Evolutionary conservation across 1,139 yeast genomes (phyloP), one percentile per base, ranked within the genome.

Genomic region (Eremothecium cymbalariae): DNA sequence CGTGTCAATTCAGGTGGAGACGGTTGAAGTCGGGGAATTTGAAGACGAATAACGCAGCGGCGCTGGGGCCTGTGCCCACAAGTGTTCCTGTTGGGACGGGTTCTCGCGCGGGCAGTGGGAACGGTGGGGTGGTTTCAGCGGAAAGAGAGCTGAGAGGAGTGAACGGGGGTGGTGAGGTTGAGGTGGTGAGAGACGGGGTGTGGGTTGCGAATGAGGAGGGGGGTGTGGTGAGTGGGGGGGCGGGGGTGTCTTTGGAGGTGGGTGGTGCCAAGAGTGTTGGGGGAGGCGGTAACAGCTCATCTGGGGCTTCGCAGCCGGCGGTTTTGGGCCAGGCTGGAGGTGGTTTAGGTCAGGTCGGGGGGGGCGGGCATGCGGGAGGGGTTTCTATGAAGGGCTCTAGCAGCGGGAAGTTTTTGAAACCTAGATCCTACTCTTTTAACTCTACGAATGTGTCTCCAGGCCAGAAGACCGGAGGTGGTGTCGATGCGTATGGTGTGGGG

Each of bases 1-100:
- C 86, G 3, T 79, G 86, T 46, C 88, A 79, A 57, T 79, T 79
- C 49, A 67, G 88, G 50, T 79, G 88, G 88, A 68, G 88, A 57
- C 59, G 88, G 40, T 62, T 77, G 40, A 73, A 74, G 55, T 68
- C 74, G 8, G 83, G 83, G 1, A 73, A 74, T 45, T 60, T 76
- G 47, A 77, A 76, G 57, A 74, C 77, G 4, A 69, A 69, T 43
- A 63, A 68, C 32, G 67, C 65, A 3, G 58, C 63, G 7, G 40
- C 41, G 12, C 32, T 27, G 6, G 36, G 23, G 13, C 32, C 31
- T 7, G 28, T 18, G 8, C 15, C 8, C 25, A 11, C 15, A 33
- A 33, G 17, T 25, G 31, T 18, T 37, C 28, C 12, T 17, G 21
- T 18, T 14, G 34, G 7, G 36, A 8, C 25, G 8, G 30, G 30